Evolutionary conservation across 768 basidiomycete genomes (phyloP).

Genomic region (Xerocomus potaroensis): DNA sequence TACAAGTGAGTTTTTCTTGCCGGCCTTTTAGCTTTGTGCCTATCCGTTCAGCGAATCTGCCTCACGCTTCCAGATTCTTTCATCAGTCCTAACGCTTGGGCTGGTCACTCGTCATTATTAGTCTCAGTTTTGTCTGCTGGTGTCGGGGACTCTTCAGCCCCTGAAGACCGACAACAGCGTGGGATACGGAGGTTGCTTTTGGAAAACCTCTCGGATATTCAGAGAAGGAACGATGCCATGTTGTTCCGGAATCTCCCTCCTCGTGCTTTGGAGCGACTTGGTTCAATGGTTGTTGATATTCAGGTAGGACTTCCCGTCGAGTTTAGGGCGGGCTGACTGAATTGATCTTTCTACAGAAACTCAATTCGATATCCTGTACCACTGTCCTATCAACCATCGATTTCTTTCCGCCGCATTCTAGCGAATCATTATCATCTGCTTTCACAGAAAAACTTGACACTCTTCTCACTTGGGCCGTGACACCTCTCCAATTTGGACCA

Average conservation of each 20-base stretch:
- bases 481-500: conserved; percentile 76
- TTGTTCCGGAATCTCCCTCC: conserved; percentile 64
- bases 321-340: background rate
- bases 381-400: conserved; percentile 55
- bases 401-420: conserved; percentile 51
- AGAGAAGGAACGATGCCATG: conserved; percentile 76
- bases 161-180: conserved; percentile 32
- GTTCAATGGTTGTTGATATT: conserved; percentile 56
- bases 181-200: conserved; percentile 47
- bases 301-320: conserved; percentile 30
- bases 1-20: conserved; percentile 50
- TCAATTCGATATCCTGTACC: conserved; percentile 70
- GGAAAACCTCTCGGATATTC: conserved; percentile 65
- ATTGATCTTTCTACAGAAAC: conserved; percentile 41
- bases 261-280: conserved; percentile 54
- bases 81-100: conserved; percentile 69
- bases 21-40: background rate
- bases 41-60: conserved; percentile 51
- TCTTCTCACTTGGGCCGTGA: conserved; percentile 77
- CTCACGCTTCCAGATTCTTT: conserved; percentile 72
- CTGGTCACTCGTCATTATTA: conserved; percentile 41
- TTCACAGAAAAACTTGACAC: conserved; percentile 71
- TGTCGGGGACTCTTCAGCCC: conserved; percentile 23
- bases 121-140: conserved; percentile 39
- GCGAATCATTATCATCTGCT: conserved; percentile 31